These are phyloP conservation scores for Camelina hispida DNA, from an alignment of 345 rosid genomes.

Conservation along the genomic window DNA sequence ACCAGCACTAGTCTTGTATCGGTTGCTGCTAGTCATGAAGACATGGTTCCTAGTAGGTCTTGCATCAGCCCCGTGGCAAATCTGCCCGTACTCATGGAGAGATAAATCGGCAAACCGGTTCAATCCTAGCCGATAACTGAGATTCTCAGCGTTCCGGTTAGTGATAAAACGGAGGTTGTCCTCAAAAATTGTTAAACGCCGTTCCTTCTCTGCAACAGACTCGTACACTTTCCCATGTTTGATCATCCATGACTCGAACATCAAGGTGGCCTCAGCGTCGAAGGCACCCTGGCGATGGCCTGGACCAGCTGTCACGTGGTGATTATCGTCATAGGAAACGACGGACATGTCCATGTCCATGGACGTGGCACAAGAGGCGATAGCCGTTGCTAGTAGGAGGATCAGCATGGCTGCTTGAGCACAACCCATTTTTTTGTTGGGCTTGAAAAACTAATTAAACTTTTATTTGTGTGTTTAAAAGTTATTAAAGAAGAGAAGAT, in stretches of 20 bases:
- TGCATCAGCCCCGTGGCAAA: slow-evolving; percentile 54
- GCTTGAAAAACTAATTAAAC: neutral
- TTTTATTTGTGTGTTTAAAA: neutral
- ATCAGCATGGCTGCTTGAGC: slow-evolving; percentile 18
- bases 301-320: neutral
- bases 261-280: slow-evolving; percentile 42
- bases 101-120: slow-evolving; percentile 70
- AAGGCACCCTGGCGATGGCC: slow-evolving; percentile 19
- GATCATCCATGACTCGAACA: slow-evolving; percentile 66
- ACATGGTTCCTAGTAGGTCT: slow-evolving; percentile 35
- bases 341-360: slow-evolving; percentile 73
- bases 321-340: slow-evolving; percentile 46
- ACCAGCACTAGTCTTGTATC: slow-evolving; percentile 46
- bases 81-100: slow-evolving; percentile 54
- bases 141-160: slow-evolving; percentile 53
- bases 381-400: slow-evolving; percentile 29
- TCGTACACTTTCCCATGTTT: slow-evolving; percentile 60
- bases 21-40: slow-evolving; percentile 35
- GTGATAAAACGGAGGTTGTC: slow-evolving; percentile 62
- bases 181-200: slow-evolving; percentile 60
- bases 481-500: neutral
- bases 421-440: slow-evolving; percentile 9
- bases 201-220: slow-evolving; percentile 62
- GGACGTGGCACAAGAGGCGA: slow-evolving; percentile 41
- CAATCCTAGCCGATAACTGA: slow-evolving; percentile 58